Base-by-base conservation (phyloP, 306 rosid species). In the Medicago arabica region DNA sequence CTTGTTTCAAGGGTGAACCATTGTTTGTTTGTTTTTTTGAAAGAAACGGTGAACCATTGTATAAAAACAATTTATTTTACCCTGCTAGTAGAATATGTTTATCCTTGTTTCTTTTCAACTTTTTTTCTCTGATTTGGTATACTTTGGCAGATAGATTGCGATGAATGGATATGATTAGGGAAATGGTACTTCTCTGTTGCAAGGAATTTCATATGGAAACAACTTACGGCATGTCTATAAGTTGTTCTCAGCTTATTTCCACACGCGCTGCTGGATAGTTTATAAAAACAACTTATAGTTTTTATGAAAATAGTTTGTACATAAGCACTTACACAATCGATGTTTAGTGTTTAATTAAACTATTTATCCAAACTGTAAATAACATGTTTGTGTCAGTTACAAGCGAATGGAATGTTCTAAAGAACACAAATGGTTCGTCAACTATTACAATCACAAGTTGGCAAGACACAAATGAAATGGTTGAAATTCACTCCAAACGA, bases 401-500 rank as follows among this genome's bases (percentile, higher is more conserved):
- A 58, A 5, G 16, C 13, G 66, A 60, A 6, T 14, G 41, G 5
- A 60, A 53, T 53, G 25, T 53, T 53, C 25, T 53, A 11, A 9
- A 28, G 3, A 50, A 50, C 9, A 50, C 9, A 18, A 50, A 49
- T 49, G 55, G 18, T 50, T 50, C 19, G 19, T 50, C 49, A 50
- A 58, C 64, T 13, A 12, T 19, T 10, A 12, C n/a, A 18, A 65
- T 49, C 25, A 74, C 34, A 75, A 41, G 5, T 41, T 28, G 57
- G 53, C 8, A 8, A 49, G 23, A 15, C 67, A 43, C 34, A 9
- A 16, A 28, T 46, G 39, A 63, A 63, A 49, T 63, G 43, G 54
- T 47, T 8, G 69, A 78, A 19, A n/a, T 55, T 88, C 85, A 91
- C 36, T 90, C 93, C 36, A 94, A 74, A 43, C 91, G 93, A 31